Evolutionary conservation across 306 rosid genomes (phyloP), one percentile per base, ranked within the genome.

Genomic region (Casuarina equisetifolia): DNA sequence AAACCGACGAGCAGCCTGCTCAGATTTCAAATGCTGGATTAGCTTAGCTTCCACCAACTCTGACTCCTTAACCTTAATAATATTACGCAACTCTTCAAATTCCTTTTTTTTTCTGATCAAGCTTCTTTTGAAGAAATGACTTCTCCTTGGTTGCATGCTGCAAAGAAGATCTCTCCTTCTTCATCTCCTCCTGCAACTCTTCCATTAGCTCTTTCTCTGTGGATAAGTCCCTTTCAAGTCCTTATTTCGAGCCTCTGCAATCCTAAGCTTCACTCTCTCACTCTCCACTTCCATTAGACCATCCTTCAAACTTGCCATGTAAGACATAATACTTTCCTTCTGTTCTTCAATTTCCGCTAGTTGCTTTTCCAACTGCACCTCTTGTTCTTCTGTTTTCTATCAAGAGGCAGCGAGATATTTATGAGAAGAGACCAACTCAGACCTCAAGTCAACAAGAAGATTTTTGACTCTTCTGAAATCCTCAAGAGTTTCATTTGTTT

Each of bases 401-500:
- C 94, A 81, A 55, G 97, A 91, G 74, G 86, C 85, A 9, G 87
- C 80, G 54, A 95, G 83, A 38, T 93, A 85, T 74, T 91, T 92
- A 86, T 91, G 99, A 76, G 99, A 92, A 36, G 90, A 91, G 85
- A 92, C 93, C 85, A 92, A 80, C 72, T 90, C 99, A 19, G 85
- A 88, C 83, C 93, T 93, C 74, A 87, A 91, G 44, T 84, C 92
- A 63, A 44, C 39, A 36, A 95, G 94, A 86, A 95, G 90, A 76
- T 80, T 85, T 87, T 91, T 92, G 83, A 88, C 90, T 83, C 90
- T 88, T 78, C 76, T 77, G 75, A 90, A 95, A 82, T 92, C 91
- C 61, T 78, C 86, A 73, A 87, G 40, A 11, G 91, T 85, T 75
- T 87, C 90, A 51, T 71, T 78, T 48, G 83, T 73, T 86, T 89